Percentiles rank a stretch among this genome's conserved stretches.
These are phyloP conservation scores for Fomitopsis palustris DNA, from an alignment of 1,284 basidiomycete genomes.

Conservation along the genomic window DNA sequence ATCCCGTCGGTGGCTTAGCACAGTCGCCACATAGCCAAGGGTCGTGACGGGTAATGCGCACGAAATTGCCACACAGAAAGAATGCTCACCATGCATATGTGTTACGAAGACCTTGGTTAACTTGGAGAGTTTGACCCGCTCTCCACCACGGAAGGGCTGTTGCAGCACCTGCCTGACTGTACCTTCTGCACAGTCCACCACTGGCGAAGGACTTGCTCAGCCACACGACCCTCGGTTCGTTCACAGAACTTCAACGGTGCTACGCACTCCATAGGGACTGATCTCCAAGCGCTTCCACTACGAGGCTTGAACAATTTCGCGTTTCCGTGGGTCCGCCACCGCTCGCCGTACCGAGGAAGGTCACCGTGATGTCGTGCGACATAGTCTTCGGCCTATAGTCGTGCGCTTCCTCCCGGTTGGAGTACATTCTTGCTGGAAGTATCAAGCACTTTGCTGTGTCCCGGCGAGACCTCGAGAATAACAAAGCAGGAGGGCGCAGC, in stretches of 20 bases:
- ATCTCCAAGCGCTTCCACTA: constrained; percentile 51
- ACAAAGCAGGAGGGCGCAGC: no score
- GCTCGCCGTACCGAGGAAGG: constrained; percentile 73
- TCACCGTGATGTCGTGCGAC: constrained; percentile 33
- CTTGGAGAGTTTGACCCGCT: constrained; percentile 45
- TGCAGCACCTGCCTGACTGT: constrained; percentile 58
- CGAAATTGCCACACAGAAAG: no score
- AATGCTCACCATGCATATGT: constrained; percentile 73
- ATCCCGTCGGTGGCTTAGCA: no score
- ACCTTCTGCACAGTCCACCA: constrained; percentile 88
- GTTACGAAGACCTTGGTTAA: constrained; percentile 82
- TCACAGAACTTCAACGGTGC: background rate
- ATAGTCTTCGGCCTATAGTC: constrained; percentile 5
- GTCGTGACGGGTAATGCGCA: no score
- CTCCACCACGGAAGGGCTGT: constrained; percentile 28
- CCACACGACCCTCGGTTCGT: background rate
- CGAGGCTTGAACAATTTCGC: constrained; percentile 70
- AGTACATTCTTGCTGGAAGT: background rate
- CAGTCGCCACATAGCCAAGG: no score
- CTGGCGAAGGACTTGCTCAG: constrained; percentile 33
- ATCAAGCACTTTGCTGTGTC: background rate
- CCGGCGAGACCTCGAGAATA: no score
- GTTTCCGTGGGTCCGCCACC: constrained; percentile 69
- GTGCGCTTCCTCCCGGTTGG: background rate
- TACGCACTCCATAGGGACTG: constrained; percentile 63